Conservation (phyloP, 148 eudicot genomes). For the Amaranthus hypochondriacus region DNA sequence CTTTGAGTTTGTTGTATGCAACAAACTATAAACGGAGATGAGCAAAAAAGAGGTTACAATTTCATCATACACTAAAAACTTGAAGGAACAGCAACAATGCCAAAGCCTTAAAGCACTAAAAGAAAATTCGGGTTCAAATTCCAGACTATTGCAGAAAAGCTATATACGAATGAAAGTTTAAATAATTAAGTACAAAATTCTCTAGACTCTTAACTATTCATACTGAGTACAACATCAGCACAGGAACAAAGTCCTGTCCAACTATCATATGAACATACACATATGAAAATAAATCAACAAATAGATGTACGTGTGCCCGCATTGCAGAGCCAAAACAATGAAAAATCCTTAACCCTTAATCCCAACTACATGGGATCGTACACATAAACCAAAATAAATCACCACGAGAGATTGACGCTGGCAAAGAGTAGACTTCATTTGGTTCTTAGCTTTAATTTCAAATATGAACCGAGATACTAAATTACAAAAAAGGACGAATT, state of each 20-base stretch:
- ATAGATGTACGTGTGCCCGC: neutral
- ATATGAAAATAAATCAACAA: neutral
- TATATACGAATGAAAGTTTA: neutral
- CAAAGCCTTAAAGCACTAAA: neutral
- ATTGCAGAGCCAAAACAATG: too few relatives aligned
- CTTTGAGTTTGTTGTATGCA: conserved; percentile 39
- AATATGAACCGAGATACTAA: neutral
- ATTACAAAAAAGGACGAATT: neutral
- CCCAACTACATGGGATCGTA: too few relatives aligned
- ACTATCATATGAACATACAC: neutral
- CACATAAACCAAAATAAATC: too few relatives aligned
- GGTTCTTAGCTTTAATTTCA: too few relatives aligned
- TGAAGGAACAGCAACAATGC: neutral
- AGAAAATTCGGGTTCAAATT: neutral
- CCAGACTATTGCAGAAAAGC: neutral
- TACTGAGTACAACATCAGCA: neutral
- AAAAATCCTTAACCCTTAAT: too few relatives aligned
- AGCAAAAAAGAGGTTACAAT: neutral
- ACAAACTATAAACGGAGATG: conserved; percentile 32
- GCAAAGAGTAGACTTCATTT: too few relatives aligned
- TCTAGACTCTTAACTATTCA: neutral
- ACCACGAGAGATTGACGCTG: too few relatives aligned
- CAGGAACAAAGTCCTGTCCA: neutral
- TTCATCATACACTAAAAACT: neutral
- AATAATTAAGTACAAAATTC: neutral